Evolutionary conservation across 345 rosid species (phyloP), one percentile per base, ranked within the genome.

Genomic region (Syzygium aqueum): DNA sequence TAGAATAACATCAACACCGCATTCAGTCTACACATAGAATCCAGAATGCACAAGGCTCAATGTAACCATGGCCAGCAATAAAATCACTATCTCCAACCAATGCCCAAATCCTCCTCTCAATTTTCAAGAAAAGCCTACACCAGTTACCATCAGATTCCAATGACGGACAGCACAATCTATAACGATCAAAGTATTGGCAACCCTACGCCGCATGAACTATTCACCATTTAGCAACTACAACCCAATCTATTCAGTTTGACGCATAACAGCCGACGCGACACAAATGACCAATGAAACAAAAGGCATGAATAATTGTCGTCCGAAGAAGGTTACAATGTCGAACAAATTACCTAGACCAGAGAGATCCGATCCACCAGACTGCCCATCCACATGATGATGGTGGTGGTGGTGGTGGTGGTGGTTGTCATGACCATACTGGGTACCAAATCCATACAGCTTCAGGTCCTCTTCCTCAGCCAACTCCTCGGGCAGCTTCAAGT

Each of bases 391-490:
- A 19, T 85, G 54, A 73, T 57, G 83, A 61, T 87, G 86, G 21
- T 84, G 82, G 15, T 67, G 86, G 84, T 65, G 84, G 59, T 89
- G 89, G 84, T 80, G 88, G 53, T 88, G 92, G 85, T 85, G 63
- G 52, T 90, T 91, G 6, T 89, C 89, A 16, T 92, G 93, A 73
- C 86, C 90, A 63, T 87, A 84, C 85, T 93, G 90, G 8, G 95
- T 92, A 28, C 93, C 94, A 85, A 96, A 96, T 19, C 98, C 99
- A 53, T 93, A 96, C 87, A 96, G 90, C 85, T 88, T 93, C 96
- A 96, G 95, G 88, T 97, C 99, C 89, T 97, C 99, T 86, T 95
- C 98, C 89, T 97, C 99, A 6, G 98, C 99, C 85, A 97, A 67
- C 85, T 97, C 99, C 92, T 97, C 99, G 46, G 99, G 99, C 59